A percentile compares a stretch with the other conserved stretches of the same genome.
Conservation (phyloP, 179 eudicot genomes). For the Beta corolliflora region DNA sequence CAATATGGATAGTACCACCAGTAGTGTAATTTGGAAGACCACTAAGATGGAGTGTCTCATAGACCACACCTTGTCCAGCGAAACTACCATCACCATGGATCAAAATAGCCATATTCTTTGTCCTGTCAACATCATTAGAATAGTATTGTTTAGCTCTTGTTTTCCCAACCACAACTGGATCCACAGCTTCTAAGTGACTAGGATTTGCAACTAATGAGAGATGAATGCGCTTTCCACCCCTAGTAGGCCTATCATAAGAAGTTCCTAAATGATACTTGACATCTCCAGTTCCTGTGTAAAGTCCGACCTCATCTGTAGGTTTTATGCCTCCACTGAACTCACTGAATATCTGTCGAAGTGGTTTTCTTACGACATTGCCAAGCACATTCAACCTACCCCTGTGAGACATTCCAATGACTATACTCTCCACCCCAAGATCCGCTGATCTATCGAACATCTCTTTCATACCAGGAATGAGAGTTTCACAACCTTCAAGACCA, state of each 20-base stretch:
- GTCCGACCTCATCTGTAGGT: conserved; percentile 80
- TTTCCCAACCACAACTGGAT: conserved; percentile 92
- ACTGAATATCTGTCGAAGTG: conserved; percentile 80
- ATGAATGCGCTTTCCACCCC: conserved; percentile 92
- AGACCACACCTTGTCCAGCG: conserved; percentile 99
- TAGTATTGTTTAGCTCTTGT: conserved; percentile 90
- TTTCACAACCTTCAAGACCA: conserved; percentile 97
- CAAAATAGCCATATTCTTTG: conserved; percentile 79
- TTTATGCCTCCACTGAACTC: conserved; percentile 90
- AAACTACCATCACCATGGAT: conserved; percentile 98
- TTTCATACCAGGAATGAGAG: conserved; percentile 98
- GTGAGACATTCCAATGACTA: conserved; percentile 96
- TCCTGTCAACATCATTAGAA: conserved; percentile 70
- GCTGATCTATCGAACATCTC: conserved; percentile 96
- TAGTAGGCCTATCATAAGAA: conserved; percentile 92
- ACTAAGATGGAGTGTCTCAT: conserved; percentile 90
- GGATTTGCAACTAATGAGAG: conserved; percentile 94
- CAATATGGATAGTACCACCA: conserved; percentile 94
- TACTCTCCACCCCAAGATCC: conserved; percentile 90
- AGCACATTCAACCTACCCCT: conserved; percentile 91
- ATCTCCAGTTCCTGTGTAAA: conserved; percentile 91
- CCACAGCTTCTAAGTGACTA: conserved; percentile 94
- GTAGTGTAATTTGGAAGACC: conserved; percentile 92
- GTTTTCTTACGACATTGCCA: conserved; percentile 94
- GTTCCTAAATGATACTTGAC: conserved; percentile 67